Evolutionary conservation across 768 basidiomycete species (phyloP).

Genomic region (Hysterangium stoloniferum): DNA sequence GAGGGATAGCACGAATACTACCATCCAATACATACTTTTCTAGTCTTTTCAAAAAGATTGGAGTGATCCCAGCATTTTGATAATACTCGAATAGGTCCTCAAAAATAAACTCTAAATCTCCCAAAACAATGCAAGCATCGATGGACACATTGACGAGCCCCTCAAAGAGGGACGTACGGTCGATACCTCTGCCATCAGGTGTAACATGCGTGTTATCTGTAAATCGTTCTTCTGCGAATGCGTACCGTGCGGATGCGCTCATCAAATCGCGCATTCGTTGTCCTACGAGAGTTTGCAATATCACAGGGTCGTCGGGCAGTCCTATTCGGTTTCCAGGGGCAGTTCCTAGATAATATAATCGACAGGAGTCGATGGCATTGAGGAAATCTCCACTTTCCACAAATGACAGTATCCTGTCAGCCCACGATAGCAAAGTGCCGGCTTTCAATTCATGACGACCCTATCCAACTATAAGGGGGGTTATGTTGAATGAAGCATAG

Average conservation of each 20-base stretch:
- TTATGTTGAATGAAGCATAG: background rate
- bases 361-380: constrained; percentile 78
- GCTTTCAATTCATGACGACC: constrained; percentile 60
- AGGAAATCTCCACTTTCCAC: constrained; percentile 87
- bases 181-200: constrained; percentile 83
- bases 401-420: constrained; percentile 78
- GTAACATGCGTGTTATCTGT: constrained; percentile 78
- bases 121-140: constrained; percentile 71
- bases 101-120: constrained; percentile 80
- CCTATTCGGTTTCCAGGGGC: constrained; percentile 84
- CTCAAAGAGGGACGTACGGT: constrained; percentile 86
- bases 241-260: constrained; percentile 78
- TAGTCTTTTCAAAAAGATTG: constrained; percentile 76
- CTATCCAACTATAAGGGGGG: constrained; percentile 30
- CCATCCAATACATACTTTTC: constrained; percentile 77
- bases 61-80: constrained; percentile 71
- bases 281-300: constrained; percentile 58
- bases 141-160: constrained; percentile 71
- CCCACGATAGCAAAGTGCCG: constrained; percentile 89
- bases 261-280: constrained; percentile 76
- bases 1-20: constrained; percentile 68
- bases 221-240: constrained; percentile 94
- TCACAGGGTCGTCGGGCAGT: constrained; percentile 60
- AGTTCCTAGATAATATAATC: constrained; percentile 71
- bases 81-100: constrained; percentile 92